Evolutionary conservation across 495 filamentous ascomycete species (phyloP).

Genomic region (Viridothelium virens): DNA sequence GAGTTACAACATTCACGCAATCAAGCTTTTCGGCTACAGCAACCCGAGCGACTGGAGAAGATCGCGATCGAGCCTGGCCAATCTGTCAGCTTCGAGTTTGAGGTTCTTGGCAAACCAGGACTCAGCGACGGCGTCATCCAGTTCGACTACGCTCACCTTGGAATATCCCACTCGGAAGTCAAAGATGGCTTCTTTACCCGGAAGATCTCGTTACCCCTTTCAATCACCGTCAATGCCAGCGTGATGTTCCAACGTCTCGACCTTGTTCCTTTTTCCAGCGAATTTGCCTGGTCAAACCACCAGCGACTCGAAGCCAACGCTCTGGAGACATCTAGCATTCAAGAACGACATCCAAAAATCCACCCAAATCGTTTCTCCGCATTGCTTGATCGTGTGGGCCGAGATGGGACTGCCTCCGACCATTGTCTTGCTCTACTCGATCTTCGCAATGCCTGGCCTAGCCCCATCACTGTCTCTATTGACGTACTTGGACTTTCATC

Average conservation of each 20-base stretch:
- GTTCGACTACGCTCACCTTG: slow-evolving; percentile 72
- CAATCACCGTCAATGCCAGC: slow-evolving; percentile 84
- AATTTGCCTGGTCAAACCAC: slow-evolving; percentile 48
- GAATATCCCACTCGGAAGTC: slow-evolving; percentile 53
- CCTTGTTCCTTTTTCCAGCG: slow-evolving; percentile 58
- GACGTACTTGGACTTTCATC: background rate
- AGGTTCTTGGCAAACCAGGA: slow-evolving; percentile 76
- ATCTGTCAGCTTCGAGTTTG: slow-evolving; percentile 73
- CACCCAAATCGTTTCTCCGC: slow-evolving; percentile 24
- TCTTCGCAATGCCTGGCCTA: slow-evolving; percentile 81
- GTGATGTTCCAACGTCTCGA: slow-evolving; percentile 72
- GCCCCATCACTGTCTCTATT: slow-evolving; percentile 33
- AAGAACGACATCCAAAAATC: slow-evolving; percentile 15
- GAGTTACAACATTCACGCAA: slow-evolving; percentile 64
- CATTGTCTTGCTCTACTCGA: slow-evolving; percentile 78
- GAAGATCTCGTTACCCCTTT: slow-evolving; percentile 71
- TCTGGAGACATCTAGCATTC: background rate
- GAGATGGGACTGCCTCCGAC: slow-evolving; percentile 40
- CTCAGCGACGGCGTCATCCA: slow-evolving; percentile 74
- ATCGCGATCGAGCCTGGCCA: slow-evolving; percentile 38
- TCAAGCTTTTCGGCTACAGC: slow-evolving; percentile 61
- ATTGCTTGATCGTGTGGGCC: slow-evolving; percentile 18
- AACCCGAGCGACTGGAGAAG: slow-evolving; percentile 18
- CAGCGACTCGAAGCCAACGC: slow-evolving; percentile 11
- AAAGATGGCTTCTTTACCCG: slow-evolving; percentile 75